Evolutionary conservation across 169 alveolate species (phyloP).

Genomic region (Eimeria maxima): DNA sequence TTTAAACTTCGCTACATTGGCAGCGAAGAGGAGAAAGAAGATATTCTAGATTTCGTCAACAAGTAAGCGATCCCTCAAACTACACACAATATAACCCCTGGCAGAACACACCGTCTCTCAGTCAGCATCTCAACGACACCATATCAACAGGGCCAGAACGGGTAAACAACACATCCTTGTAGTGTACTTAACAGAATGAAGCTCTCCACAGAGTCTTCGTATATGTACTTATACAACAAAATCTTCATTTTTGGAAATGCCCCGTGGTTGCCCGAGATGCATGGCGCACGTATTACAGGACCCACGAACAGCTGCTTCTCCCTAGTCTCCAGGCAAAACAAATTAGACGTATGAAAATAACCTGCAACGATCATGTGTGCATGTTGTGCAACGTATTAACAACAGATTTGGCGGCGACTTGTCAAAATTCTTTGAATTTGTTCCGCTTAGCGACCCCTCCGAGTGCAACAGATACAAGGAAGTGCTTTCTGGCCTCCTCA

Average conservation of each 20-base stretch:
- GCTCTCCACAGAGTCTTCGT: not conserved
- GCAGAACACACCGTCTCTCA: not conserved
- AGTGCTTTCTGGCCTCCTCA: constrained; percentile 24
- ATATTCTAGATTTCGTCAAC: constrained; percentile 54
- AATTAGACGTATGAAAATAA: not conserved
- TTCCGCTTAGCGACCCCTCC: constrained; percentile 80
- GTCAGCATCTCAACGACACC: not conserved
- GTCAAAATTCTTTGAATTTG: constrained; percentile 71
- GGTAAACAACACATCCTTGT: not conserved
- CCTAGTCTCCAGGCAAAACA: not conserved
- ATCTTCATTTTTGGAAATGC: not conserved
- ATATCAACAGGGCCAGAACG: too few species aligned
- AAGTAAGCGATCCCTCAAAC: not conserved
- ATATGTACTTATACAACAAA: not conserved
- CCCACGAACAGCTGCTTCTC: not conserved
- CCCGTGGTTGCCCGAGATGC: not conserved
- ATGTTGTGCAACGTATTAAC: not conserved
- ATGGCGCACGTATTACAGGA: not conserved
- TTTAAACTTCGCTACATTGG: constrained; percentile 68
- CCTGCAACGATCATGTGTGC: too few species aligned
- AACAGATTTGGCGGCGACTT: constrained; percentile 78
- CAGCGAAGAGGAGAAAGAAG: constrained; percentile 80
- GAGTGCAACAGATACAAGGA: constrained; percentile 45
- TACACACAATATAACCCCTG: not conserved
- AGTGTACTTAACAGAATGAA: not conserved